Base-by-base conservation (phyloP, 306 rosid genomes). In the Glycyrrhiza uralensis region DNA sequence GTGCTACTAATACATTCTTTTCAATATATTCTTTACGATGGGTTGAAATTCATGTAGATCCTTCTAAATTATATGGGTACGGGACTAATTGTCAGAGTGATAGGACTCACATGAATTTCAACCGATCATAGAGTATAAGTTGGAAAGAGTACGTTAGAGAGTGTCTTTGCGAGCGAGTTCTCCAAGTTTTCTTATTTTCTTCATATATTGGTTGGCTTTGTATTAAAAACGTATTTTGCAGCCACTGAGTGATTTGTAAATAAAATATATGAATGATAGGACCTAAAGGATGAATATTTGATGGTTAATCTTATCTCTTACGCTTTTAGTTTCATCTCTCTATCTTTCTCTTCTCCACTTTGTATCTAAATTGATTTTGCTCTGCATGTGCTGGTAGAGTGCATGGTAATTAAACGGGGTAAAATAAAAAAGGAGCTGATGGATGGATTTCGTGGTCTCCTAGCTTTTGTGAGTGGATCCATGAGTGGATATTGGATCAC, bases 391-490 rank as follows among this genome's bases (percentile, higher is more conserved):
- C 41, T 17, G 69, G 18, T 61, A n/a, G 36, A 55, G 69, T 1
- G 56, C 17, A 28, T 14, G 58, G 50, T n/a, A n/a, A n/a, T n/a
- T 46, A 35, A 58, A 47, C 50, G 6, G n/a, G 11, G 52, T 35
- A n/a, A n/a, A 33, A 6, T 50, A 50, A 41, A 24, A 62, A 81
- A 64, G 63, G 67, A 61, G 62, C 0, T n/a, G 47, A 66, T 18
- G n/a, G 54, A 46, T 62, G 61, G 59, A 23, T 69, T 78, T 60
- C 45, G 26, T 59, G 62, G 42, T 65, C 13, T 74, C 63, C 73
- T 58, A 67, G 79, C 81, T 84, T 83, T 79, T 77, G 75, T 76
- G 79, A 76, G 83, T 69, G 84, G 76, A 75, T 74, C 55, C 75
- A 83, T 83, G 85, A 74, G 66, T 74, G 66, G 84, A 75, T 70